Percentiles rank a stretch among this genome's conserved stretches.
Evolutionary conservation across 768 basidiomycete genomes (phyloP).

Genomic region (Porpolomopsis calyptriformis): DNA sequence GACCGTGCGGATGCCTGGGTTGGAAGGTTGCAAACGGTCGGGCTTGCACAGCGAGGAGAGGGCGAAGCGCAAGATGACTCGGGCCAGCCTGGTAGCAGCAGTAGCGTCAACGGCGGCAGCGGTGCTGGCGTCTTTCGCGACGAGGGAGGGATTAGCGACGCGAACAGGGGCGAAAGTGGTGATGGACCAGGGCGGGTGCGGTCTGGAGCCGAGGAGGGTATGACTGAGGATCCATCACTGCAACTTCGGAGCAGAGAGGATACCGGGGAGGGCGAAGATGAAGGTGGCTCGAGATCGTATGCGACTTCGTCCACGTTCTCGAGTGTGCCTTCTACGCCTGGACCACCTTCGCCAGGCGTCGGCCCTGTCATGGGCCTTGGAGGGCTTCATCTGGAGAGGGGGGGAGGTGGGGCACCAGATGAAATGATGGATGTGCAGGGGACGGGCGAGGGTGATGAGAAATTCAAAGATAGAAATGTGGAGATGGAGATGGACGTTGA

Average conservation of each 20-base stretch:
- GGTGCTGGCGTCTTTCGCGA: too few relatives aligned
- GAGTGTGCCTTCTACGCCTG: background rate
- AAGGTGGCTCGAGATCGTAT: background rate
- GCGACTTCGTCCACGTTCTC: background rate
- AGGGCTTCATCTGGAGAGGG: background rate
- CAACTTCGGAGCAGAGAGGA: background rate
- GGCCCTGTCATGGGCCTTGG: background rate
- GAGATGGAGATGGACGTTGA: background rate
- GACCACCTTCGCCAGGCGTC: background rate
- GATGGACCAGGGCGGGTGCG: too few relatives aligned
- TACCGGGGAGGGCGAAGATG: background rate
- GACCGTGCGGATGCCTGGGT: slow-evolving; percentile 91
- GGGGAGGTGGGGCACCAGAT: background rate
- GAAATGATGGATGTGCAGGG: background rate
- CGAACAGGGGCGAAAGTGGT: background rate
- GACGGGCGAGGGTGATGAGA: background rate
- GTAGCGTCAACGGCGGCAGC: too few relatives aligned
- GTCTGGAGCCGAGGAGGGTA: too few relatives aligned
- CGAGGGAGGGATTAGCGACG: background rate
- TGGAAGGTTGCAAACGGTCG: slow-evolving; percentile 66
- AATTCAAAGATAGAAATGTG: background rate
- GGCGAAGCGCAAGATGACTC: slow-evolving; percentile 7
- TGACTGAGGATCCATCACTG: too few relatives aligned
- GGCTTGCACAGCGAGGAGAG: slow-evolving; percentile 46
- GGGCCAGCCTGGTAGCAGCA: too few relatives aligned